Percentiles rank a stretch among this genome's conserved stretches.
These are phyloP conservation scores for Erysimum cheiranthoides DNA, from an alignment of 345 rosid genomes.

Conservation along the genomic window DNA sequence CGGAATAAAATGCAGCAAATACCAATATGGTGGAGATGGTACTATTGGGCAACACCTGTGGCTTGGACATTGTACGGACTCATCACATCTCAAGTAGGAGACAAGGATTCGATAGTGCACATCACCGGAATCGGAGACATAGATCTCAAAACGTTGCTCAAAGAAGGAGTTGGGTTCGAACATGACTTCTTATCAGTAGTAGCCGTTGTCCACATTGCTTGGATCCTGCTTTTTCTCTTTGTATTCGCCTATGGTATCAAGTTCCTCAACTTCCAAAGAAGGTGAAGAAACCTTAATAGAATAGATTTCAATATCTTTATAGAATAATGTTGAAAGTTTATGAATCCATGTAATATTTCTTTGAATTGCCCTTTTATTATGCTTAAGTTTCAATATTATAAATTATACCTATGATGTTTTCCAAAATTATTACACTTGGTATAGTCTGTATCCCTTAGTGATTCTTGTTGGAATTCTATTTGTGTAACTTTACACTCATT, in stretches of 20 bases:
- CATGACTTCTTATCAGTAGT: slow-evolving; percentile 64
- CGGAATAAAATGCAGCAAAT: slow-evolving; percentile 51
- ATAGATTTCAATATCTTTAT: not conserved
- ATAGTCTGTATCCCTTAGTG: not conserved
- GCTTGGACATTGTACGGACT: slow-evolving; percentile 81
- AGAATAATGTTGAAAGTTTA: slow-evolving; percentile 1
- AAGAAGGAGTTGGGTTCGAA: slow-evolving; percentile 54
- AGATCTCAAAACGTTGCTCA: slow-evolving; percentile 52
- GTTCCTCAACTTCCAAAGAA: slow-evolving; percentile 66
- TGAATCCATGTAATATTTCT: slow-evolving; percentile 20
- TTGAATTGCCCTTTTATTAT: not conserved
- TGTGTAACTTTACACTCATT: too few relatives aligned
- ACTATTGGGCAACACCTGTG: slow-evolving; percentile 75
- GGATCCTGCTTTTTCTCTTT: slow-evolving; percentile 55
- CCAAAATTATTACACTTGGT: not conserved
- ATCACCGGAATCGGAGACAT: slow-evolving; percentile 48
- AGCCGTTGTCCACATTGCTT: slow-evolving; percentile 57
- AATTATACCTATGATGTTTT: not conserved
- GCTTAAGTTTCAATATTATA: not conserved
- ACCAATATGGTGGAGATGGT: slow-evolving; percentile 94
- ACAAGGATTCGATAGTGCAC: slow-evolving; percentile 43
- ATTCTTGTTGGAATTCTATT: too few relatives aligned
- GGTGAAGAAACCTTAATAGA: slow-evolving; percentile 37
- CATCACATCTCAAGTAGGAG: slow-evolving; percentile 72
- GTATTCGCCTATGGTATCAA: slow-evolving; percentile 60